phyloP scores from a whole-genome alignment of 164 flowering plant genomes.

The Magnolia officinalis region DNA sequence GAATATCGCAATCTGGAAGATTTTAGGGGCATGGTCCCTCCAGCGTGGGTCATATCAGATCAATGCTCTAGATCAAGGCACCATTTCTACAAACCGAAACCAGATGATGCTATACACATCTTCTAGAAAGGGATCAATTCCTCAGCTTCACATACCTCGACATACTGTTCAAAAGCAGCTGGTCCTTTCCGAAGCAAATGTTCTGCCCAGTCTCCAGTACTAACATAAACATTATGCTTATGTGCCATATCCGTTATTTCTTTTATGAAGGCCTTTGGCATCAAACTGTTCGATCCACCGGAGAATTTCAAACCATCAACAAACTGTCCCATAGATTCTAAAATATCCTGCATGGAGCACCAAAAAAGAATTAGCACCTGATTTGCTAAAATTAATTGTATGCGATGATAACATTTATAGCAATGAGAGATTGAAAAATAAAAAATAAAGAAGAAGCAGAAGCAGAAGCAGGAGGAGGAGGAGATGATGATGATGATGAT shows the following conservation, averaged over 20 bases:
- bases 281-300: conserved; percentile 74
- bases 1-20: neutral
- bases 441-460: no score
- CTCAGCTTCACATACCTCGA: conserved; percentile 44
- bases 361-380: no score
- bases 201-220: conserved; percentile 92
- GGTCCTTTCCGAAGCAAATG: conserved; percentile 66
- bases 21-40: neutral
- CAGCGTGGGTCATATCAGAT: neutral
- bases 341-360: conserved; percentile 51
- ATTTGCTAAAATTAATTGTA: no score
- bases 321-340: conserved; percentile 79
- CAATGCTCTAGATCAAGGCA: neutral
- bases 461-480: no score
- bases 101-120: neutral
- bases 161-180: conserved; percentile 62
- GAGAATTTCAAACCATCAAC: conserved; percentile 87
- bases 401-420: no score
- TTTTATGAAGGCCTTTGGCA: conserved; percentile 58
- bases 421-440: no score
- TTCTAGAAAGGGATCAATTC: neutral
- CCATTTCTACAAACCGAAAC: neutral
- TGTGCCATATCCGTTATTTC: conserved; percentile 78
- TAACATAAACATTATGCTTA: conserved; percentile 76
- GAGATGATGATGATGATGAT: no score